phyloP scores from a whole-genome alignment of 768 basidiomycete species.

The Coprinopsis marcescibilis region DNA sequence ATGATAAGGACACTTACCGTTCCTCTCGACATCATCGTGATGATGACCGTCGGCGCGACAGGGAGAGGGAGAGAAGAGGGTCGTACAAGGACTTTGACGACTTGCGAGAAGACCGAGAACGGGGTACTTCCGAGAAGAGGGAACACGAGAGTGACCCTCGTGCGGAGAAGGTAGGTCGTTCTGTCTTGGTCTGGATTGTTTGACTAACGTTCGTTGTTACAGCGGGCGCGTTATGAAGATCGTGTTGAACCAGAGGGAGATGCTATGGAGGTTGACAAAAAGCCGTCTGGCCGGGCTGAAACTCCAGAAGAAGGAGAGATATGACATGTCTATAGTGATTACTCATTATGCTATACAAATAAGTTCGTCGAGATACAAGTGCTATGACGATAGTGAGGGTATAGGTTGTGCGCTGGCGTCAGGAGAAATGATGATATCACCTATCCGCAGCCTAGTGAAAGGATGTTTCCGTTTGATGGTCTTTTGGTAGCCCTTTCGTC shows the following conservation, averaged over 20 bases:
- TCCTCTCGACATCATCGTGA: constrained; percentile 50
- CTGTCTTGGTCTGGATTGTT: background rate
- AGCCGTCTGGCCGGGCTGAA: constrained; percentile 50
- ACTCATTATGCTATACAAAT: constrained; percentile 14
- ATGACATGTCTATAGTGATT: constrained; percentile 26
- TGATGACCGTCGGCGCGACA: constrained; percentile 41
- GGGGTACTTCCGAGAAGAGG: constrained; percentile 20
- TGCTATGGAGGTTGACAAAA: constrained; percentile 41
- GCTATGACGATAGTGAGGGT: constrained; percentile 19
- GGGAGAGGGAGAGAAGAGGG: constrained; percentile 40
- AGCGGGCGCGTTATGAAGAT: constrained; percentile 52
- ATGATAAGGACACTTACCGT: constrained; percentile 33
- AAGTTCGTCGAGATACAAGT: constrained; percentile 17
- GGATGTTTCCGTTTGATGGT: constrained; percentile 91
- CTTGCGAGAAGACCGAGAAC: constrained; percentile 32
- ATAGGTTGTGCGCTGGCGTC: constrained; percentile 10
- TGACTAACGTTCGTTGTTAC: constrained; percentile 16
- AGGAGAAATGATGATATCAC: constrained; percentile 55
- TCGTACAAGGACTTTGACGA: constrained; percentile 46
- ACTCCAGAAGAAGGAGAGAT: constrained; percentile 90
- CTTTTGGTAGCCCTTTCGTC: constrained; percentile 96
- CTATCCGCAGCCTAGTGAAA: constrained; percentile 92
- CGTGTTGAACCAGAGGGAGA: constrained; percentile 26
- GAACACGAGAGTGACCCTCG: constrained; percentile 44
- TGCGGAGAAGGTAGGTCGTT: constrained; percentile 53